Conservation (phyloP, 2,329 filamentous ascomycete genomes). For the Colletotrichum chrysophilum region DNA sequence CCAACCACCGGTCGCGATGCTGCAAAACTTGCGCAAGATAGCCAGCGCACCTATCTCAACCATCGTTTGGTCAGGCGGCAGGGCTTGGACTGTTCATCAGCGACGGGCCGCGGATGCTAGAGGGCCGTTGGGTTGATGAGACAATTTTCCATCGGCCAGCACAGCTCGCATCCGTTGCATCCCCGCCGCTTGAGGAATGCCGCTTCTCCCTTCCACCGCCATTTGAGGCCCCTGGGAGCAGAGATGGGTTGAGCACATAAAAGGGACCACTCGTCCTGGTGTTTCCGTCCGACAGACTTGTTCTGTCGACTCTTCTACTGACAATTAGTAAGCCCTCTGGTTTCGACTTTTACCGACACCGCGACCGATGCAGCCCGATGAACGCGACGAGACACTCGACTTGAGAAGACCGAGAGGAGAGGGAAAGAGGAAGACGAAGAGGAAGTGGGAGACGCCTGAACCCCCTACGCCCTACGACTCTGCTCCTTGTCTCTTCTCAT, state of each 20-base stretch:
- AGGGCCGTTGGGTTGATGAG: conserved; percentile 7
- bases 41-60: background rate
- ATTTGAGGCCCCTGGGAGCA: background rate
- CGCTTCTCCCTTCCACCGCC: conserved; percentile 9
- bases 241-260: background rate
- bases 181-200: background rate
- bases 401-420: background rate
- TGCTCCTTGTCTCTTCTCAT: background rate
- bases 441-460: background rate
- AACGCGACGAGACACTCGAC: background rate
- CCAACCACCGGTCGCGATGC: conserved; percentile 3
- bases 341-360: background rate
- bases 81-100: background rate
- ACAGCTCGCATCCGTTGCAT: background rate
- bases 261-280: background rate
- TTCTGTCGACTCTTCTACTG: background rate
- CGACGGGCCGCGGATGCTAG: background rate
- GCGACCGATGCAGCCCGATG: background rate
- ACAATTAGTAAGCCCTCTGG: background rate
- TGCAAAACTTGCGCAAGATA: background rate
- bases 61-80: background rate
- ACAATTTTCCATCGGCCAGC: conserved; percentile 3
- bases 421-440: background rate
- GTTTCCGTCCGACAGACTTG: background rate
- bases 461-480: background rate